A percentile compares a stretch with the other conserved stretches of the same genome.
Evolutionary conservation across 2,329 filamentous ascomycete species (phyloP).

Genomic region (Leptodontidium sp.): DNA sequence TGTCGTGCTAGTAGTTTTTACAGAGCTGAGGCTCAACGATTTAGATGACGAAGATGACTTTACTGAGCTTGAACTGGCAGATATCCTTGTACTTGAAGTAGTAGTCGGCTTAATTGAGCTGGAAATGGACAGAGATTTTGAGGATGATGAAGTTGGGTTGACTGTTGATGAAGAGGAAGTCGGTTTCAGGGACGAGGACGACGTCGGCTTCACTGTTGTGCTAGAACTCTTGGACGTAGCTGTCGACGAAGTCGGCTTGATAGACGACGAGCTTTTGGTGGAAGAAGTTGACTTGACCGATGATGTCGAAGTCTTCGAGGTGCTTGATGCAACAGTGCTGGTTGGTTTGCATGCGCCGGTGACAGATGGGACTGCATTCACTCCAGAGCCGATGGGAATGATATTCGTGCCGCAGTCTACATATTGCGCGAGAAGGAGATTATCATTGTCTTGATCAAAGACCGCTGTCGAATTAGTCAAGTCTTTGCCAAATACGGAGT

Average conservation of each 20-base stretch:
- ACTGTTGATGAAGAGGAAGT: neutral
- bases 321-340: neutral
- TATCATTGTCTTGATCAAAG: slow-evolving; percentile 37
- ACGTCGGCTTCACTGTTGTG: neutral
- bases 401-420: slow-evolving; percentile 35
- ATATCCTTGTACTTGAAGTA: neutral
- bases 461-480: slow-evolving; percentile 29
- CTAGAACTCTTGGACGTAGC: too few species aligned
- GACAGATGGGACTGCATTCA: slow-evolving; percentile 34
- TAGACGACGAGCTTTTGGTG: too few species aligned
- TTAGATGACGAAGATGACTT: neutral
- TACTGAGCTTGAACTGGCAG: neutral
- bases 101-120: neutral
- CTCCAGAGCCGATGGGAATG: slow-evolving; percentile 30
- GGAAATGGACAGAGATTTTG: neutral
- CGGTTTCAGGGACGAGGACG: neutral
- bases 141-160: neutral
- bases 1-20: neutral
- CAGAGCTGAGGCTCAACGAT: neutral
- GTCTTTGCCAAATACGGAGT: neutral
- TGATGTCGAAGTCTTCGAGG: neutral
- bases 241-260: too few species aligned
- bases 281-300: neutral
- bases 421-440: slow-evolving; percentile 32
- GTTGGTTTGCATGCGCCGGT: slow-evolving; percentile 26